These are phyloP conservation scores for Peziza echinospora DNA, from an alignment of 495 filamentous ascomycete genomes.

Conservation along the genomic window DNA sequence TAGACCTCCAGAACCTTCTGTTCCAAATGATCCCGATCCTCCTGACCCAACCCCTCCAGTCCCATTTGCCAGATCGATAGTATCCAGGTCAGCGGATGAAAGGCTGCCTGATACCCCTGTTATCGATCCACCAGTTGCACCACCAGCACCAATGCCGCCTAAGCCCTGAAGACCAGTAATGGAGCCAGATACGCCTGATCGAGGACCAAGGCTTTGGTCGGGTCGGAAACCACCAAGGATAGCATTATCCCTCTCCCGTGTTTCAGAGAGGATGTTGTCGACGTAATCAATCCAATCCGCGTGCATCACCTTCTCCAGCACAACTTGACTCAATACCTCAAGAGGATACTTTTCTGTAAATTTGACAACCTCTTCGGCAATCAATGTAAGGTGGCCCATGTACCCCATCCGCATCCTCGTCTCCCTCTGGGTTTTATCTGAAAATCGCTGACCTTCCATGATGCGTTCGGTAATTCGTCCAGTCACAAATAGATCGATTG, in stretches of 20 bases:
- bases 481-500: slow-evolving; percentile 76
- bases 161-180: slow-evolving; percentile 41
- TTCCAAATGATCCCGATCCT: slow-evolving; percentile 27
- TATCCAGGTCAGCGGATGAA: slow-evolving; percentile 32
- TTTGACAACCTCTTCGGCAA: slow-evolving; percentile 96
- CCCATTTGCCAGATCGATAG: slow-evolving; percentile 50
- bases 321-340: slow-evolving; percentile 60
- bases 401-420: slow-evolving; percentile 86
- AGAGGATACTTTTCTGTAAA: slow-evolving; percentile 88
- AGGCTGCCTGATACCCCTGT: slow-evolving; percentile 25
- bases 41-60: slow-evolving; percentile 40
- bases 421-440: slow-evolving; percentile 58
- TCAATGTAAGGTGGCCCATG: slow-evolving; percentile 94
- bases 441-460: slow-evolving; percentile 67
- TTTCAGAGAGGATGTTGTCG: slow-evolving; percentile 81
- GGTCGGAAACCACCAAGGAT: slow-evolving; percentile 93
- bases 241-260: slow-evolving; percentile 86
- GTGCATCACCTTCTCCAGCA: slow-evolving; percentile 72
- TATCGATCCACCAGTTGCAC: slow-evolving; percentile 19
- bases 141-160: slow-evolving; percentile 31
- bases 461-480: slow-evolving; percentile 80
- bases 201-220: slow-evolving; percentile 51
- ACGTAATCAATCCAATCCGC: slow-evolving; percentile 88
- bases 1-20: neutral
- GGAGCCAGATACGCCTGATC: slow-evolving; percentile 40